Evolutionary conservation across 441 rosid species (phyloP).

Genomic region (Erodium chrysanthum): DNA sequence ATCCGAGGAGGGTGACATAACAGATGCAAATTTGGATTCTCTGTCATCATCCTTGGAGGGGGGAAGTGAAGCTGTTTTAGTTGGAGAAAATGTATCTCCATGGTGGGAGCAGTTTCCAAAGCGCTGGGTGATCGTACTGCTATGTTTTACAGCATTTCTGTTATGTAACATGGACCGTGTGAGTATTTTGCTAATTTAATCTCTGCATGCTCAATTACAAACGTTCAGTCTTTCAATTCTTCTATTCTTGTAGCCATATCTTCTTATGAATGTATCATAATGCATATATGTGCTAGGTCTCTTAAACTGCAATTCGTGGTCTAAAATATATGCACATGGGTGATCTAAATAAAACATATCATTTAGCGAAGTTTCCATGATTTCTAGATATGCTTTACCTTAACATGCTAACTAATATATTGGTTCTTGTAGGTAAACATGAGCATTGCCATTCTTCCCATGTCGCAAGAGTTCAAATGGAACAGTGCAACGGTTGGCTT

Average conservation of each 20-base stretch:
- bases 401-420: slow-evolving; percentile 13
- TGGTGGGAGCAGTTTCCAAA: slow-evolving; percentile 84
- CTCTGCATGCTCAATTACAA: not conserved
- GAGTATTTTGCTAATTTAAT: slow-evolving; percentile 24
- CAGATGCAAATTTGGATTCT: slow-evolving; percentile 44
- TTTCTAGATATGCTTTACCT: not conserved
- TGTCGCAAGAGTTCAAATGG: slow-evolving; percentile 92
- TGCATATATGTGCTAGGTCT: slow-evolving; percentile 4
- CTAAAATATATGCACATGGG: not conserved
- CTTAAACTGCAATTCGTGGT: slow-evolving; percentile 8
- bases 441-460: slow-evolving; percentile 98
- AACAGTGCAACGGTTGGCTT: slow-evolving; percentile 93
- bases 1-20: slow-evolving; percentile 64
- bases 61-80: slow-evolving; percentile 45
- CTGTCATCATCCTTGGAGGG: slow-evolving; percentile 37
- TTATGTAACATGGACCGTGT: slow-evolving; percentile 98
- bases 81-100: slow-evolving; percentile 38
- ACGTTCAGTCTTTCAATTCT: not conserved
- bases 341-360: not conserved
- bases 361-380: not conserved
- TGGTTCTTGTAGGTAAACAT: slow-evolving; percentile 66
- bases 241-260: not conserved
- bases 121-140: slow-evolving; percentile 81
- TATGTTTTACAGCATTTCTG: slow-evolving; percentile 76
- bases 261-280: not conserved